A percentile compares a stretch with the other conserved stretches of the same genome.
Evolutionary conservation across 768 basidiomycete species (phyloP).

Genomic region (Clitopilus hobsonii): DNA sequence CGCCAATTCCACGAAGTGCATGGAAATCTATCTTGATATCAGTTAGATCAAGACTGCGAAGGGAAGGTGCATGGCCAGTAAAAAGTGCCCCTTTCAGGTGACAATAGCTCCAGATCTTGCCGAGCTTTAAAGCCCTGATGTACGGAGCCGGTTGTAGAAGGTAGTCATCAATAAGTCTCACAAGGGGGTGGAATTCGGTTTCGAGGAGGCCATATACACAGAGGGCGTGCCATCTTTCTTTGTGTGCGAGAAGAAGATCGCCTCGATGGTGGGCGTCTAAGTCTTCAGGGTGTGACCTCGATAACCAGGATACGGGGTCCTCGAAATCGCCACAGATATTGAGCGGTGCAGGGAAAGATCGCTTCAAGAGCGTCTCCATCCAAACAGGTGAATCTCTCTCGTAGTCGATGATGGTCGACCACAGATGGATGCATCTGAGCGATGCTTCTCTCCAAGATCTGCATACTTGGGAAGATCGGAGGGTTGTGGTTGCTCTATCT

Average conservation of each 20-base stretch:
- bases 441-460: neutral
- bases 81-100: too few relatives aligned
- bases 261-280: too few relatives aligned
- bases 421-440: neutral
- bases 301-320: too few relatives aligned
- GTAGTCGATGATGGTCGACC: neutral
- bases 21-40: neutral
- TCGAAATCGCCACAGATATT: neutral
- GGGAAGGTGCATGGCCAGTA: neutral
- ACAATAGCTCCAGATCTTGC: too few relatives aligned
- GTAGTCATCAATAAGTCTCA: neutral
- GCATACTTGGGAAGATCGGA: neutral
- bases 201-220: too few relatives aligned
- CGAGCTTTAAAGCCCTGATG: too few relatives aligned
- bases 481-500: too few relatives aligned
- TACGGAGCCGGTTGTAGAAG: too few relatives aligned
- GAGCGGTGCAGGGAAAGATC: neutral
- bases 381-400: neutral
- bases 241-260: too few relatives aligned
- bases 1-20: neutral
- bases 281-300: too few relatives aligned
- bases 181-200: too few relatives aligned
- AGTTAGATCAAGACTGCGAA: neutral
- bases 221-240: too few relatives aligned
- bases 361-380: neutral